phyloP scores from a whole-genome alignment of 768 basidiomycete genomes.

The Saitozyma sp. region DNA sequence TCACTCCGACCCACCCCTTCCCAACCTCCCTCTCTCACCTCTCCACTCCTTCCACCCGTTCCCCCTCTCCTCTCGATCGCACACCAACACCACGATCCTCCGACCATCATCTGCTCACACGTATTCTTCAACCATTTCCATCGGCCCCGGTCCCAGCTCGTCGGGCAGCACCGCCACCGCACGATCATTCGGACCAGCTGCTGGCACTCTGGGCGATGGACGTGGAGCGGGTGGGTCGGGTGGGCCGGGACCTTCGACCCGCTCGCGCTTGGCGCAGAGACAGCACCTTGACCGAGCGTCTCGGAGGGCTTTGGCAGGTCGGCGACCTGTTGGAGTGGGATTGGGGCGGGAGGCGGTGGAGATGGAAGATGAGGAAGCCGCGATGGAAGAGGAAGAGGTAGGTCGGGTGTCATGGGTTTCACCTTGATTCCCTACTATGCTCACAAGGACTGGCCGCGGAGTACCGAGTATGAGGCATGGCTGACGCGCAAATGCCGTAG shows the following conservation, averaged over 20 bases:
- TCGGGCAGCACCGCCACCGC: background rate
- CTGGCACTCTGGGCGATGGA: too few relatives aligned
- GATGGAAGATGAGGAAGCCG: conserved; percentile 33
- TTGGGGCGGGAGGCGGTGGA: conserved; percentile 33
- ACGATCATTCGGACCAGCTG: background rate
- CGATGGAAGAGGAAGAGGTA: conserved; percentile 41
- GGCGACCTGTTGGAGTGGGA: conserved; percentile 28
- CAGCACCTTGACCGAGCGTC: conserved; percentile 13
- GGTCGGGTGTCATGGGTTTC: conserved; percentile 1
- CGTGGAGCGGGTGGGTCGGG: background rate
- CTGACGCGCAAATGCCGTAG: conserved; percentile 9
- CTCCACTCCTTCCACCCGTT: conserved; percentile 32
- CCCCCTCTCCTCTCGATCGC: conserved; percentile 22
- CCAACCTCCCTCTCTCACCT: background rate
- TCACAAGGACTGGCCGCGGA: too few relatives aligned
- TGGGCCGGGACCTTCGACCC: conserved; percentile 14
- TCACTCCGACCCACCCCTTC: background rate
- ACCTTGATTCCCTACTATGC: too few relatives aligned
- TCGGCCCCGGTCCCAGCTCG: background rate
- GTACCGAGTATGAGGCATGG: too few relatives aligned
- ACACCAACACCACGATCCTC: conserved; percentile 19
- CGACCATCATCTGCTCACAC: conserved; percentile 10
- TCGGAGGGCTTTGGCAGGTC: conserved; percentile 33
- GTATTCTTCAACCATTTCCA: background rate
- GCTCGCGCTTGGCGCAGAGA: conserved; percentile 1